Base-by-base conservation (phyloP, 176 grass and related monocot species). In the Hsuehochloa calcarea region DNA sequence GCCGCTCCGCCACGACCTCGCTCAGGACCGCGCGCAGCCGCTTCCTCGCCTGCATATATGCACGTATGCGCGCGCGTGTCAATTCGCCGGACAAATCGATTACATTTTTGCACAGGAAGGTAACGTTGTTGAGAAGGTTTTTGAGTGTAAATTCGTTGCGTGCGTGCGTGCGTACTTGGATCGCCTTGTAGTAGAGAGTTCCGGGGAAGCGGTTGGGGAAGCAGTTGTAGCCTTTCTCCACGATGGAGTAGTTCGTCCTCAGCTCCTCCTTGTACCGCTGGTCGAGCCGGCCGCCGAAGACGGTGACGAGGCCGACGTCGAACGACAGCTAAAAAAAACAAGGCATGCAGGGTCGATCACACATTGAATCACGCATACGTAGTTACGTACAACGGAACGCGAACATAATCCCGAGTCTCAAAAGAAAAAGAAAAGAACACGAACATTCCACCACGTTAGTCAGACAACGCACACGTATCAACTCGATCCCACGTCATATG, bases 171-270 rank as follows among this genome's bases (percentile, higher is more conserved):
- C 80, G 25, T 90, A 94, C 92, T 22, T 89, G 81, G 69, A 94
- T 87, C 70, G 92, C 92, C 59, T 88, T 85, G 71, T 51, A 15
- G 90, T 82, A 92, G 38, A 80, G 47, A 1, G 81, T 92, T 9
- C 80, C 59, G 2, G 87, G 90, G 64, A 94, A 46, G 60, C 7
- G 58, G 62, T 22, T 89, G 74, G 92, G 84, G 84, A 92, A 87
- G 52, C 87, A 85, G 70, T 94, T 94, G 81, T 94, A 94, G 49
- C 92, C 92, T 16, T 64, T 82, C 80, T 94, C 90, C 17, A 94
- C 50, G 77, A 66, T 29, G 76, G 65, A 65, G 82, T 90, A 94
- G 81, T 85, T 82, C 59, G 27, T 75, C 72, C 80, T 85, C 15
- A 94, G 65, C 80, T 87, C 90, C 55, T 68, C 52, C 71, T 69